Percentiles rank a stretch among this genome's conserved stretches.
phyloP scores from a whole-genome alignment of 306 rosid genomes.

The Spatholobus suberectus region DNA sequence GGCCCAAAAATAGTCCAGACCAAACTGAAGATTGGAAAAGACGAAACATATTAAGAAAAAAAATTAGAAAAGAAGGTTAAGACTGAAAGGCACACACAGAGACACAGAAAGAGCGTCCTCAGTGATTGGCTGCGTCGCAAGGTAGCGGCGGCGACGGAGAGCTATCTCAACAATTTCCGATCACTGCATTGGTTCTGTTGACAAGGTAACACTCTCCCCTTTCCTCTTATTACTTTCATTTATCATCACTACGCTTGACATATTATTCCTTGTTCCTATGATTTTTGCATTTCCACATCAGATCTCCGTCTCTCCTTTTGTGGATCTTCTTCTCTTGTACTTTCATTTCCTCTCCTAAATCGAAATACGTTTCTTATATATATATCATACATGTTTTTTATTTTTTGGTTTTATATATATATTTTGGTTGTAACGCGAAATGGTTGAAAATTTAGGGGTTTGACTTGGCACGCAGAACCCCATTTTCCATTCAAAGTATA shows the following conservation, averaged over 20 bases:
- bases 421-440: neutral
- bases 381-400: neutral
- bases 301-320: constrained; percentile 44
- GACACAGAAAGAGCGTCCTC: neutral
- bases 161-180: constrained; percentile 27
- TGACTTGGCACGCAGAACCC: neutral
- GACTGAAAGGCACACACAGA: neutral
- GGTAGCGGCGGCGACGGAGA: constrained; percentile 46
- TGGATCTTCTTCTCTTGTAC: constrained; percentile 5
- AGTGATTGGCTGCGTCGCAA: constrained; percentile 45
- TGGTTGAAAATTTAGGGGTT: constrained; percentile 40
- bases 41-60: neutral
- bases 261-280: neutral
- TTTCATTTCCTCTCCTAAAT: neutral
- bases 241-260: neutral
- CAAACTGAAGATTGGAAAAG: neutral
- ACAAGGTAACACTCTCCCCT: constrained; percentile 31
- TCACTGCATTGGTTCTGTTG: constrained; percentile 26
- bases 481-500: neutral
- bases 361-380: neutral
- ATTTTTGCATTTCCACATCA: neutral
- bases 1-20: neutral
- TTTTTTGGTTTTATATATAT: no score
- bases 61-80: neutral
- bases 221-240: neutral